phyloP scores from a whole-genome alignment of 768 basidiomycete genomes.

The Mycena latifolia region DNA sequence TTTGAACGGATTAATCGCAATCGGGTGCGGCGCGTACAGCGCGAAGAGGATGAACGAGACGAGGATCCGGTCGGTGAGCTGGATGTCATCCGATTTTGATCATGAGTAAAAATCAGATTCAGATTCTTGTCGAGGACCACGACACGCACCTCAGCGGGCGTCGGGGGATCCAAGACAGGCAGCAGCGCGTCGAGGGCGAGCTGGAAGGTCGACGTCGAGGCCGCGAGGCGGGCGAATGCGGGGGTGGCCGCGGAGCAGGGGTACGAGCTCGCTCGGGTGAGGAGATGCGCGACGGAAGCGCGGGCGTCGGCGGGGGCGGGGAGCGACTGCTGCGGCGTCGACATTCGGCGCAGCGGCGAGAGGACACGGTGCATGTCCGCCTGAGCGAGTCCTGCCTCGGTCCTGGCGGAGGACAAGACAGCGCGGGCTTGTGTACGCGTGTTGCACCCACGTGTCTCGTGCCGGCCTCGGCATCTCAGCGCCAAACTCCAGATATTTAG shows the following conservation, averaged over 20 bases:
- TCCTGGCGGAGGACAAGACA: too few species aligned
- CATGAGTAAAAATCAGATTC: too few species aligned
- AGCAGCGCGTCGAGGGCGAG: constrained; percentile 86
- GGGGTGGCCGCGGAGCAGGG: constrained; percentile 85
- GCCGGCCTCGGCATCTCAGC: too few species aligned
- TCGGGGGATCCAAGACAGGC: constrained; percentile 72
- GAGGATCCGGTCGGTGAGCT: constrained; percentile 82
- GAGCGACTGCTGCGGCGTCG: too few species aligned
- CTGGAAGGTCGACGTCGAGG: constrained; percentile 83
- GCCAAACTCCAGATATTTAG: too few species aligned
- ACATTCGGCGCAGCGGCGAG: not conserved
- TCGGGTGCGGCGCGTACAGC: constrained; percentile 84
- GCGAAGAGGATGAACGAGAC: constrained; percentile 86
- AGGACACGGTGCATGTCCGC: not conserved
- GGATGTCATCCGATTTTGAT: too few species aligned
- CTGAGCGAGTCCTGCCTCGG: too few species aligned
- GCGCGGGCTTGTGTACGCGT: too few species aligned
- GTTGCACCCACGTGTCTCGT: too few species aligned
- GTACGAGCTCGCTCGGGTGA: constrained; percentile 73
- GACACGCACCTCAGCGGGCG: constrained; percentile 69
- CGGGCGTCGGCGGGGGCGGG: not conserved
- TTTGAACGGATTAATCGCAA: constrained; percentile 86
- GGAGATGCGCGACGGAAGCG: constrained; percentile 76
- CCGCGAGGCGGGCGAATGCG: constrained; percentile 81
- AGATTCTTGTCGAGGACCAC: too few species aligned